Conservation (phyloP, 371 early-diverging fungal genomes). For the Mortierella sp. region DNA sequence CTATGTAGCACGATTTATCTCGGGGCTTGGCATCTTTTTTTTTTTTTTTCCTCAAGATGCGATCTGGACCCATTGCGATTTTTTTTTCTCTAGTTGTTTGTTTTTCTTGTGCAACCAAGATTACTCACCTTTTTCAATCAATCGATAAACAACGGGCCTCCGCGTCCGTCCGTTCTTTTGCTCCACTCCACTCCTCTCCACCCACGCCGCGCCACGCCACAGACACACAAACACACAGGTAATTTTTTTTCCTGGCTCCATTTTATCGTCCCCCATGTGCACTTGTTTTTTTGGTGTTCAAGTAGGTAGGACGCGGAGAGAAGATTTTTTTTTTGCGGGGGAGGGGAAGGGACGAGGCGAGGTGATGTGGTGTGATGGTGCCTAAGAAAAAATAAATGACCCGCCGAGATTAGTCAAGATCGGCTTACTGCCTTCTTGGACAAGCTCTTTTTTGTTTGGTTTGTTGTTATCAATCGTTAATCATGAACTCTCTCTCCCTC, state of each 20-base stretch:
- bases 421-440: not conserved
- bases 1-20: not conserved
- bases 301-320: not conserved
- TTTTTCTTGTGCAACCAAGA: constrained; percentile 4
- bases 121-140: constrained; percentile 7
- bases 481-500: not conserved
- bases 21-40: not conserved
- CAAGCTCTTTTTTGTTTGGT: not conserved
- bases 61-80: not conserved
- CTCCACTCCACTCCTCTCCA: not conserved
- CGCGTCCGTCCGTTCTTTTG: not conserved
- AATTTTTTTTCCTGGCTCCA: not conserved
- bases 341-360: not conserved
- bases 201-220: not conserved
- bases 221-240: not conserved
- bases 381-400: not conserved
- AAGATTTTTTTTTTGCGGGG: not conserved
- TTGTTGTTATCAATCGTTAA: not conserved
- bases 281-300: not conserved
- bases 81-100: not conserved
- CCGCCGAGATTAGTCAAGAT: constrained; percentile 2
- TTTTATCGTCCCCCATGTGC: not conserved
- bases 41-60: not conserved
- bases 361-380: not conserved
- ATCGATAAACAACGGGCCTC: not conserved